Conservation (phyloP, 345 rosid genomes). For the Raphanus raphanistrum region DNA sequence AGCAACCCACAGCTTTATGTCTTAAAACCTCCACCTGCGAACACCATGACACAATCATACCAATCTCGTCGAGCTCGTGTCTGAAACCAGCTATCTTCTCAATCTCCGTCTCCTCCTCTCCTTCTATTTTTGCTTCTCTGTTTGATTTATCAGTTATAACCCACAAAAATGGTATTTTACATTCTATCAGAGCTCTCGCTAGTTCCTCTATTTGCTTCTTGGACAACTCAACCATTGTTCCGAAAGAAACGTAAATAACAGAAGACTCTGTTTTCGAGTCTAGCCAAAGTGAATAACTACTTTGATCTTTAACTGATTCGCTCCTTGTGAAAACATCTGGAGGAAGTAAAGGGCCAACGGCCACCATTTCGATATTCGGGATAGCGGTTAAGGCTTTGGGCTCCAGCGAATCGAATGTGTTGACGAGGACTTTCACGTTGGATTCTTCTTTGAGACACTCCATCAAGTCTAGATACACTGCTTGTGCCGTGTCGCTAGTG, state of each 20-base stretch:
- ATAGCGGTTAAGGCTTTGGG: constrained; percentile 29
- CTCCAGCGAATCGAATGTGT: constrained; percentile 46
- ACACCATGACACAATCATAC: background rate
- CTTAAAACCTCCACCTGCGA: background rate
- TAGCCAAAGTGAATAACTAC: background rate
- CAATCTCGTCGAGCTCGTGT: background rate
- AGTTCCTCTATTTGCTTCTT: background rate
- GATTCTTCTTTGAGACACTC: constrained; percentile 31
- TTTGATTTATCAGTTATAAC: background rate
- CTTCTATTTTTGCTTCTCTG: background rate
- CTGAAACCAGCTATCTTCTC: background rate
- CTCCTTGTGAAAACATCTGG: constrained; percentile 8
- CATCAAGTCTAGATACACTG: constrained; percentile 11
- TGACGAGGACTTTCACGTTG: constrained; percentile 39
- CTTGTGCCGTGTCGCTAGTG: background rate
- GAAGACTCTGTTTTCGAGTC: background rate
- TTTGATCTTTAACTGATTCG: background rate
- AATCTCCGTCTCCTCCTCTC: background rate
- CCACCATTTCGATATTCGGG: constrained; percentile 10
- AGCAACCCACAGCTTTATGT: background rate
- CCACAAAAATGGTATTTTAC: background rate
- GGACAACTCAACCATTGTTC: background rate
- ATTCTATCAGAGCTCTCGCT: background rate
- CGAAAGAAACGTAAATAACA: background rate
- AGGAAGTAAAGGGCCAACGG: constrained; percentile 37